These are phyloP conservation scores for Asterella californica DNA, from an alignment of 225 moss, liverwort and hornwort species.

Conservation along the genomic window DNA sequence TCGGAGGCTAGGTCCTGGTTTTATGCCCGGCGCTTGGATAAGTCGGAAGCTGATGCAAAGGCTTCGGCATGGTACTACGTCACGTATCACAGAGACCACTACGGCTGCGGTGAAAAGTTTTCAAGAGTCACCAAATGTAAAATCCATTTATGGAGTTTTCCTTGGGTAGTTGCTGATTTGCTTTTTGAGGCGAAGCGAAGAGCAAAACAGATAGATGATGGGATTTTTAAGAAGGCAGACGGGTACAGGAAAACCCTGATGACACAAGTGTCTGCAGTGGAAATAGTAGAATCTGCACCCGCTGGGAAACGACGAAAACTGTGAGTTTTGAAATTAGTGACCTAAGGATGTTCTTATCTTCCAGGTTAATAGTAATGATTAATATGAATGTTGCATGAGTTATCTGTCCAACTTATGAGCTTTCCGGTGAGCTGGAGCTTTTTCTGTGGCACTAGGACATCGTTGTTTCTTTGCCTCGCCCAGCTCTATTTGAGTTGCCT, in stretches of 20 bases:
- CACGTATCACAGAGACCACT: conserved; percentile 54
- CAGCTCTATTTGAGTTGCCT: no score
- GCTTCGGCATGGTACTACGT: conserved; percentile 89
- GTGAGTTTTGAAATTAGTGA: neutral
- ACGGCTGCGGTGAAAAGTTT: conserved; percentile 16
- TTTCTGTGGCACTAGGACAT: no score
- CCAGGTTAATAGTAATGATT: no score
- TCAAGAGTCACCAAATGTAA: conserved; percentile 38
- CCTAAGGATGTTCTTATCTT: no score
- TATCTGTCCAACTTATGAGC: no score
- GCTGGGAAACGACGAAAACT: neutral
- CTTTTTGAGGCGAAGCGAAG: conserved; percentile 50
- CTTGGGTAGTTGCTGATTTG: conserved; percentile 66
- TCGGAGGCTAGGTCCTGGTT: conserved; percentile 69
- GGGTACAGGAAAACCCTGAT: neutral
- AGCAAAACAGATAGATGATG: neutral
- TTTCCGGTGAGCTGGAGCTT: no score
- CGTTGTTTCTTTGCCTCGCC: no score
- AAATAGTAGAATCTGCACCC: neutral
- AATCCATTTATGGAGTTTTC: conserved; percentile 68
- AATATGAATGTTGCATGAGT: no score
- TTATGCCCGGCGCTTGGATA: conserved; percentile 17
- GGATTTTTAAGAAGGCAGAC: neutral
- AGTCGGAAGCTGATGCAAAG: conserved; percentile 49
- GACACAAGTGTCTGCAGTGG: neutral